Percentiles rank a stretch among this genome's conserved stretches.
Conservation (phyloP, 2,329 filamentous ascomycete genomes). For the Ceratocystis smalleyi region DNA sequence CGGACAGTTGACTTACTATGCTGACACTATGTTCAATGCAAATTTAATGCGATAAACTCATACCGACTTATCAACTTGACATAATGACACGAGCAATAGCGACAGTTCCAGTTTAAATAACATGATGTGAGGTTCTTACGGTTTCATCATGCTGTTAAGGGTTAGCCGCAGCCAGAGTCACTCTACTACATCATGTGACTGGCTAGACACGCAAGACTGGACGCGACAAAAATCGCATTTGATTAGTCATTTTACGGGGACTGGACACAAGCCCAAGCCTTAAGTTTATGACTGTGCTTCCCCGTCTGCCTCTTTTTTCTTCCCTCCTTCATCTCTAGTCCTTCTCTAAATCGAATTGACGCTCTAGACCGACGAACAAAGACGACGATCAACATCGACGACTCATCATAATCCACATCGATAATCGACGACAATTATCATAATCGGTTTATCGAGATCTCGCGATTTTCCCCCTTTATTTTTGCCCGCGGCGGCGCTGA, state of each 20-base stretch:
- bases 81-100: neutral
- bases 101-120: neutral
- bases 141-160: too few relatives aligned
- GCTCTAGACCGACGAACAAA: neutral
- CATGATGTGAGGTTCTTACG: neutral
- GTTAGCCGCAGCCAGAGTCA: neutral
- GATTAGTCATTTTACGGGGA: neutral
- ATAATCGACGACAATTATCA: neutral
- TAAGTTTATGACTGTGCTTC: neutral
- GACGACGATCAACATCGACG: constrained; percentile 1
- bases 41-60: too few relatives aligned
- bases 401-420: neutral
- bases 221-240: neutral
- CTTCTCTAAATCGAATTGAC: neutral
- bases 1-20: too few relatives aligned
- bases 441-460: neutral
- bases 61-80: too few relatives aligned
- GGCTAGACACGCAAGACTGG: neutral
- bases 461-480: neutral
- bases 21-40: too few relatives aligned
- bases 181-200: neutral
- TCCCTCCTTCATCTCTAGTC: constrained; percentile 4
- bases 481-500: neutral
- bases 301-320: neutral
- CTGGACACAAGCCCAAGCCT: neutral